These are phyloP conservation scores for Gossypium turneri DNA, from an alignment of 345 rosid species.

Conservation along the genomic window DNA sequence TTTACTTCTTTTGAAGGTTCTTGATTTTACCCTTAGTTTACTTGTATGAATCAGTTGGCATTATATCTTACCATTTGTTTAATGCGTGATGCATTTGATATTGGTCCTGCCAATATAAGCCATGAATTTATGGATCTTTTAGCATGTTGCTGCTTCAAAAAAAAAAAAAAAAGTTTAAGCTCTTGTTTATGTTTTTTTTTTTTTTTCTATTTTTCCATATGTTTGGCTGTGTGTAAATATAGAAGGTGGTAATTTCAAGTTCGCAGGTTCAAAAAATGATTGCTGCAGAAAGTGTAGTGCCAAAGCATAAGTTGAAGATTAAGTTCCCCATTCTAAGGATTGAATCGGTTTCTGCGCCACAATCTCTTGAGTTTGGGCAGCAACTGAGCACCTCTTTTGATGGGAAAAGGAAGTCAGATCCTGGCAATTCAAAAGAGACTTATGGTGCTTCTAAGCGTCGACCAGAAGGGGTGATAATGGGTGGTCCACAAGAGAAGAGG, in stretches of 20 bases:
- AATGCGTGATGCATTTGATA: background rate
- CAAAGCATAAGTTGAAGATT: conserved; percentile 45
- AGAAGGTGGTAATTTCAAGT: background rate
- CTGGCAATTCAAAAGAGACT: conserved; percentile 19
- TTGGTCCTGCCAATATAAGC: background rate
- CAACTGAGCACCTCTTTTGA: conserved; percentile 13
- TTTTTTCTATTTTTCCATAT: background rate
- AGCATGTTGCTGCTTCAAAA: background rate
- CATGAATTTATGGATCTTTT: background rate
- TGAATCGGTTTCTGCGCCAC: conserved; percentile 25
- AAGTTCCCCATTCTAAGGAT: conserved; percentile 45
- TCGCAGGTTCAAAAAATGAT: conserved; percentile 5
- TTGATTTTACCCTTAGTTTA: background rate
- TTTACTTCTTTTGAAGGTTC: background rate
- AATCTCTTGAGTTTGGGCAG: conserved; percentile 22
- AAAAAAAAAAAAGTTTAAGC: background rate
- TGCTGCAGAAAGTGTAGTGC: background rate
- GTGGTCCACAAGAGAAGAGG: conserved; percentile 44
- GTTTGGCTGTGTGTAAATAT: background rate
- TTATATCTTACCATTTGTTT: background rate
- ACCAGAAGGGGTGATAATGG: conserved; percentile 20
- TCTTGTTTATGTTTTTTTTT: background rate
- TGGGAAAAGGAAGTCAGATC: conserved; percentile 18
- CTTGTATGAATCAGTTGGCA: background rate
- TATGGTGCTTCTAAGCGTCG: conserved; percentile 38